Base-by-base conservation (phyloP, 2,329 filamentous ascomycete species). In the Phoma sp. region DNA sequence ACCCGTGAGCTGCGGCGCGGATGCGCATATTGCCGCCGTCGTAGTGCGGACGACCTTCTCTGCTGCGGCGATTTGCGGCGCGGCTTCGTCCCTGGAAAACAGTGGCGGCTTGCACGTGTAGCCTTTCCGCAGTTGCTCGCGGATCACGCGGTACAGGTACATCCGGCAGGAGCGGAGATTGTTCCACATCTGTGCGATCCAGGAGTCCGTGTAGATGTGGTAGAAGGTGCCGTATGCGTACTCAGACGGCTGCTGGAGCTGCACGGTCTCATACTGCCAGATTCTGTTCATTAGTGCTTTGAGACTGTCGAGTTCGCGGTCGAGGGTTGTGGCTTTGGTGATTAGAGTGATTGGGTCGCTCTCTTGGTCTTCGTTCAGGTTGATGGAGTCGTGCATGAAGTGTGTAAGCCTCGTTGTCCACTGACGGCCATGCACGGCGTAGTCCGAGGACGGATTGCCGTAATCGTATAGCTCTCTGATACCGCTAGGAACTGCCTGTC, bases 131-230 rank as follows among this genome's bases (percentile, higher is more conserved):
- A 74, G 49, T 21, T 68, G 61, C 4, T 55, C 39, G n/a, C 61
- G 62, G 6, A 72, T 52, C 24, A 64, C 29, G 22, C 52, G 55
- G 45, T 69, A 67, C 1, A 74, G 62, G 31, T 60, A 43, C 24
- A 72, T 53, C 1, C 67, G 62, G 33, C 65, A 61, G 2, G 56
- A 51, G 3, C 68, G 55, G 22, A 73, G 61, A 35, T 69, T 67
- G 50, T 72, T 74, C 68, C 66, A 72, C 59, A 72, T 69, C 31
- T 69, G 63, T 3, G 60, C 58, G 9, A 73, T 63, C 68, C 70
- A 73, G 2, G 66, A 61, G 33, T 70, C 66, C 7, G 57, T 49
- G 54, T 73, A 74, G 17, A 73, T 54, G 51, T 73, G 63, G 37
- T 72, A 74, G 29, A 48, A 54, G 6, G 60, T 55, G 2, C 64